Evolutionary conservation across 257 asterid genomes (phyloP).

Genomic region (Forsythia viridissima): DNA sequence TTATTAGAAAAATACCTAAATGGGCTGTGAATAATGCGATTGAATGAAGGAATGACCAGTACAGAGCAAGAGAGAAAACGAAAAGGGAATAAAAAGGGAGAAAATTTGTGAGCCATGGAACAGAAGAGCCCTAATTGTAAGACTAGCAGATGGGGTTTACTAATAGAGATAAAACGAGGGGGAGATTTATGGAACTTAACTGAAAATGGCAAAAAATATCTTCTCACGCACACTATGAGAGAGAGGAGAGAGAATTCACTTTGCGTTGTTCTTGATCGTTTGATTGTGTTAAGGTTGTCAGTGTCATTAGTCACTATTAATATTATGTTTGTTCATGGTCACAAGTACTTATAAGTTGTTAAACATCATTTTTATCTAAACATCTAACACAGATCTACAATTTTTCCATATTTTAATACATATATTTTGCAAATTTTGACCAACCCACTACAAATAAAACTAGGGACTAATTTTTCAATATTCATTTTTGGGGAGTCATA

Average conservation of each 20-base stretch:
- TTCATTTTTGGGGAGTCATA: too few relatives aligned
- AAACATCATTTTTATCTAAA: too few relatives aligned
- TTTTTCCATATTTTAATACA: too few relatives aligned
- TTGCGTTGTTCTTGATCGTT: slow-evolving; percentile 14
- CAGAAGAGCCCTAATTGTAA: slow-evolving; percentile 32
- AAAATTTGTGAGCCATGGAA: slow-evolving; percentile 40
- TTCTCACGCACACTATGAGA: slow-evolving; percentile 23
- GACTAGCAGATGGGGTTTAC: slow-evolving; percentile 22
- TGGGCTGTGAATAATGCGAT: slow-evolving; percentile 12
- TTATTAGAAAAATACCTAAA: slow-evolving; percentile 24
- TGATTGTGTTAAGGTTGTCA: slow-evolving; percentile 29
- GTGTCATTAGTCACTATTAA: neutral
- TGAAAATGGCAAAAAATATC: slow-evolving; percentile 46
- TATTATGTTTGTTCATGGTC: too few relatives aligned
- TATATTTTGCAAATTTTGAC: too few relatives aligned
- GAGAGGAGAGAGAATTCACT: slow-evolving; percentile 3
- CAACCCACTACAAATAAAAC: too few relatives aligned
- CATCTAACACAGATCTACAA: too few relatives aligned
- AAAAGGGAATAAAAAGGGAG: slow-evolving; percentile 17
- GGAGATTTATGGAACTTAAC: slow-evolving; percentile 40
- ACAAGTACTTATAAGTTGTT: too few relatives aligned
- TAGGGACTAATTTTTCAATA: too few relatives aligned
- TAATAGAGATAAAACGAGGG: neutral
- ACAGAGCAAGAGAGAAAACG: slow-evolving; percentile 10
- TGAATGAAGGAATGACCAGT: neutral